Evolutionary conservation across 2,329 filamentous ascomycete genomes (phyloP).

Genomic region (Cryphonectria naterciae): DNA sequence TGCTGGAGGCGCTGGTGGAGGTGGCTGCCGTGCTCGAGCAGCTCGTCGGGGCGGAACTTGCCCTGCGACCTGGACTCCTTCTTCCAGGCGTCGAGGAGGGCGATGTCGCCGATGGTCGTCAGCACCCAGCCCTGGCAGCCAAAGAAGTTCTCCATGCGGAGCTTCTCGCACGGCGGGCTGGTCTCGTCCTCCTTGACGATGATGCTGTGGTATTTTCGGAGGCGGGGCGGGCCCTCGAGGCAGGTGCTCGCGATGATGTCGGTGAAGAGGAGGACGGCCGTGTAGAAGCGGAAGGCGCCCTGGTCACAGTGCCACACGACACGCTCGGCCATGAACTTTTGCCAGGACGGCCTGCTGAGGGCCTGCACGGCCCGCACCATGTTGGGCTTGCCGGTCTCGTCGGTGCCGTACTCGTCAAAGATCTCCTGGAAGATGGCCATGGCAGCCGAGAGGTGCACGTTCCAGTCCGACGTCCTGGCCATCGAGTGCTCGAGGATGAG

Average conservation of each 20-base stretch:
- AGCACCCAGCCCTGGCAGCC: slow-evolving; percentile 60
- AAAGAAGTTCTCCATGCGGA: slow-evolving; percentile 51
- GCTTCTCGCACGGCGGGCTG: slow-evolving; percentile 36
- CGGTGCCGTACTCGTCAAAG: slow-evolving; percentile 42
- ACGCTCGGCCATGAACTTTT: slow-evolving; percentile 35
- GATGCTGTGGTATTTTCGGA: slow-evolving; percentile 46
- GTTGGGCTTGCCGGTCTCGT: slow-evolving; percentile 38
- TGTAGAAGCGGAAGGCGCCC: slow-evolving; percentile 52
- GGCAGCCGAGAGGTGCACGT: slow-evolving; percentile 54
- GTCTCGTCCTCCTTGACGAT: slow-evolving; percentile 43
- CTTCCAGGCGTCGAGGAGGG: slow-evolving; percentile 57
- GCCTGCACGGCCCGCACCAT: slow-evolving; percentile 18
- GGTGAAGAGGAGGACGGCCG: slow-evolving; percentile 51
- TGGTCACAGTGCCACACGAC: slow-evolving; percentile 51
- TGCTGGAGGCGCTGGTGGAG: slow-evolving; percentile 30
- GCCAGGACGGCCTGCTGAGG: slow-evolving; percentile 40
- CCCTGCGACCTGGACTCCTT: slow-evolving; percentile 46
- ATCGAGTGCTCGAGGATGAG: slow-evolving; percentile 56
- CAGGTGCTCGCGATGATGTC: slow-evolving; percentile 56
- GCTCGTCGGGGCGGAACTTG: slow-evolving; percentile 42
- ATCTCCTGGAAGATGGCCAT: slow-evolving; percentile 54
- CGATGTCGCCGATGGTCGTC: slow-evolving; percentile 55
- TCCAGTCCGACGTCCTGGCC: slow-evolving; percentile 52
- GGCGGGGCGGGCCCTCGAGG: slow-evolving; percentile 45
- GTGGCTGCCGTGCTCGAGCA: slow-evolving; percentile 23